These are phyloP conservation scores for Candida insectalens DNA, from an alignment of 805 yeast genomes.

Conservation along the genomic window DNA sequence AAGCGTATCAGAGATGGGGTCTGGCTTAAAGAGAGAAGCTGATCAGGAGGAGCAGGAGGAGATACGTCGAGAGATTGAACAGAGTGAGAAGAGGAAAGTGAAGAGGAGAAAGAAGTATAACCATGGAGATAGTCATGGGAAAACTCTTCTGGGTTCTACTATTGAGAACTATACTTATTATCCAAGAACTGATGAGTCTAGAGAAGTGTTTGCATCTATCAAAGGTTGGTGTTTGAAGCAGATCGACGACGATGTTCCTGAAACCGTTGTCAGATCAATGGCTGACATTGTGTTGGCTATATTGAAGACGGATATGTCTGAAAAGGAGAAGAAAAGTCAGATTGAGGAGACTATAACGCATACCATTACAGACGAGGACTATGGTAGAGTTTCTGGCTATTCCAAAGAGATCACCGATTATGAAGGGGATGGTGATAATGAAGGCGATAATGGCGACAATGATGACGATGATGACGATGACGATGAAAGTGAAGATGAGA, in stretches of 20 bases:
- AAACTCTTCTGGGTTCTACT: slow-evolving; percentile 24
- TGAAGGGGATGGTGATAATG: slow-evolving; percentile 11
- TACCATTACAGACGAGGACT: slow-evolving; percentile 30
- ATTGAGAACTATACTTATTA: slow-evolving; percentile 48
- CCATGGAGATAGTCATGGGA: slow-evolving; percentile 2
- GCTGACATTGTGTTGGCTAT: slow-evolving; percentile 55
- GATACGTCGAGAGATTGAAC: slow-evolving; percentile 5
- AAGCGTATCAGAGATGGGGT: slow-evolving; percentile 58
- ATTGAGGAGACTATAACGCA: slow-evolving; percentile 40
- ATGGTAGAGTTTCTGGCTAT: slow-evolving; percentile 36
- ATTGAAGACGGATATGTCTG: slow-evolving; percentile 38
- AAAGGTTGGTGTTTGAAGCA: slow-evolving; percentile 46
- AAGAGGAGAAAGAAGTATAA: slow-evolving; percentile 6
- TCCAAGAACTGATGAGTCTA: slow-evolving; percentile 49
- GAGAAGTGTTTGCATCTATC: slow-evolving; percentile 43
- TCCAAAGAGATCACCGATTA: slow-evolving; percentile 44
- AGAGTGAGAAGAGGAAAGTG: slow-evolving; percentile 4
- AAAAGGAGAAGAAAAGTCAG: slow-evolving; percentile 34
- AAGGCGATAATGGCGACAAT: slow-evolving; percentile 31
- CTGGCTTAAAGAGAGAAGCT: slow-evolving; percentile 14
- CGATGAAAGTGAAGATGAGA: slow-evolving; percentile 21
- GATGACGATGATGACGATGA: slow-evolving; percentile 22
- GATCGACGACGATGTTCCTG: slow-evolving; percentile 66
- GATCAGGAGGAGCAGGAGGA: slow-evolving; percentile 11
- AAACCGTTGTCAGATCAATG: slow-evolving; percentile 60